Evolutionary conservation across 805 yeast species (phyloP).

Genomic region (Candida adriatica): DNA sequence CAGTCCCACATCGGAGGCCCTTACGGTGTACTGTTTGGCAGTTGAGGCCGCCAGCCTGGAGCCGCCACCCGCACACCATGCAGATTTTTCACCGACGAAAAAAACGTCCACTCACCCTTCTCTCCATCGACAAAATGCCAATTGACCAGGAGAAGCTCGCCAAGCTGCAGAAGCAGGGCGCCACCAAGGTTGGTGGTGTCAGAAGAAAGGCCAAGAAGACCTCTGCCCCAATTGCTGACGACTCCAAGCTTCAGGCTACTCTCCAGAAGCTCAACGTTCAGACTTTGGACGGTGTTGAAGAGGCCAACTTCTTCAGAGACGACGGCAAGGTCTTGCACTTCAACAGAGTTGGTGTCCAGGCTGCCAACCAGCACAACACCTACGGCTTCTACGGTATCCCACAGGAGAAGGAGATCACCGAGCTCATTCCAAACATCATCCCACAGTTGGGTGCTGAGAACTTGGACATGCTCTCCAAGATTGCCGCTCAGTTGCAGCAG

Average conservation of each 20-base stretch:
- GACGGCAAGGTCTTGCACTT: constrained; percentile 96
- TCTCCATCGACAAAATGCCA: no score
- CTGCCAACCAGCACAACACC: constrained; percentile 84
- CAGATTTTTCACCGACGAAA: constrained; percentile 4
- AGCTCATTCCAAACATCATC: constrained; percentile 87
- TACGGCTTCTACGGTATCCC: constrained; percentile 93
- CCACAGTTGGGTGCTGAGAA: constrained; percentile 97
- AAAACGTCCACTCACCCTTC: constrained; percentile 10
- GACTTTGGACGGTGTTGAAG: constrained; percentile 84
- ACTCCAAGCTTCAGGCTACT: constrained; percentile 83
- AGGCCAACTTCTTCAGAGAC: constrained; percentile 95
- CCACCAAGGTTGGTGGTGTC: constrained; percentile 78
- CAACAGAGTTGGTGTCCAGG: constrained; percentile 94
- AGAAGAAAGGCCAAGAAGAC: constrained; percentile 83
- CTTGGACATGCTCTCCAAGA: constrained; percentile 77
- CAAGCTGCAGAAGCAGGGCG: constrained; percentile 79
- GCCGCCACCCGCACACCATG: constrained; percentile 1
- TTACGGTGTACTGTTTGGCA: no score
- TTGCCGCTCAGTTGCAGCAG: constrained; percentile 82
- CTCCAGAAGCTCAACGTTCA: constrained; percentile 85
- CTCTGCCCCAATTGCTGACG: constrained; percentile 69
- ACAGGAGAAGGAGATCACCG: constrained; percentile 86
- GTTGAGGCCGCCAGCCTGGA: no score
- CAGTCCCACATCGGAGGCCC: no score
- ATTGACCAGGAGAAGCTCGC: constrained; percentile 92